Conservation (phyloP, 1,284 basidiomycete genomes). For the Termitomyces sp. region DNA sequence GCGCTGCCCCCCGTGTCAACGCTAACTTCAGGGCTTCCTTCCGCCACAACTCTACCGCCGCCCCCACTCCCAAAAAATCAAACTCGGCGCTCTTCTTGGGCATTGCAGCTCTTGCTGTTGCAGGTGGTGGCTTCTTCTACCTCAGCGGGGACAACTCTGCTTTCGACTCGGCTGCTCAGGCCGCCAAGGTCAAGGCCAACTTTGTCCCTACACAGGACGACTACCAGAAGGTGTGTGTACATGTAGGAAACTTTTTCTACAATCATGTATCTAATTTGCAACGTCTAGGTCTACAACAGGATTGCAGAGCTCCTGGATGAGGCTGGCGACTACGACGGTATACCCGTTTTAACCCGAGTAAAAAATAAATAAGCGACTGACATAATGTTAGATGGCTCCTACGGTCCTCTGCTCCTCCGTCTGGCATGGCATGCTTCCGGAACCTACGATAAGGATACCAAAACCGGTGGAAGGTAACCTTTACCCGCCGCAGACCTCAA, state of each 20-base stretch:
- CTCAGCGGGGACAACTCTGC: conserved; percentile 47
- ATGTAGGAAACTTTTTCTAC: neutral
- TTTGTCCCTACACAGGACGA: conserved; percentile 72
- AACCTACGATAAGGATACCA: conserved; percentile 84
- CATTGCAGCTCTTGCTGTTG: conserved; percentile 47
- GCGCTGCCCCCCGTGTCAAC: conserved; percentile 20
- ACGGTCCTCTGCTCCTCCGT: conserved; percentile 86
- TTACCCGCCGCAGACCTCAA: neutral
- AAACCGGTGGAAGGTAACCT: conserved; percentile 78
- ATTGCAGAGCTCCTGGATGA: conserved; percentile 76
- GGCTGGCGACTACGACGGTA: conserved; percentile 81
- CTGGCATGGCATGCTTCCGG: conserved; percentile 93
- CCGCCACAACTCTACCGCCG: conserved; percentile 56
- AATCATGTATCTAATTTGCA: conserved; percentile 2
- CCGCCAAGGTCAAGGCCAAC: conserved; percentile 56
- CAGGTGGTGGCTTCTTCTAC: conserved; percentile 55
- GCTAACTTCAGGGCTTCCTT: conserved; percentile 32
- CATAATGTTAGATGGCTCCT: conserved; percentile 71
- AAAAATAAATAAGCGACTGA: conserved; percentile 9
- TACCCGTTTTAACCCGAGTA: conserved; percentile 19
- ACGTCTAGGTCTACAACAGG: conserved; percentile 74
- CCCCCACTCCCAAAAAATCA: conserved; percentile 37
- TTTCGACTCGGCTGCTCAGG: conserved; percentile 54
- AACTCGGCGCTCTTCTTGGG: conserved; percentile 54
- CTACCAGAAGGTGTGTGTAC: conserved; percentile 74